A percentile compares a stretch with the other conserved stretches of the same genome.
phyloP scores from a whole-genome alignment of 129 eudicot genomes.

The Saussurea involucrata region DNA sequence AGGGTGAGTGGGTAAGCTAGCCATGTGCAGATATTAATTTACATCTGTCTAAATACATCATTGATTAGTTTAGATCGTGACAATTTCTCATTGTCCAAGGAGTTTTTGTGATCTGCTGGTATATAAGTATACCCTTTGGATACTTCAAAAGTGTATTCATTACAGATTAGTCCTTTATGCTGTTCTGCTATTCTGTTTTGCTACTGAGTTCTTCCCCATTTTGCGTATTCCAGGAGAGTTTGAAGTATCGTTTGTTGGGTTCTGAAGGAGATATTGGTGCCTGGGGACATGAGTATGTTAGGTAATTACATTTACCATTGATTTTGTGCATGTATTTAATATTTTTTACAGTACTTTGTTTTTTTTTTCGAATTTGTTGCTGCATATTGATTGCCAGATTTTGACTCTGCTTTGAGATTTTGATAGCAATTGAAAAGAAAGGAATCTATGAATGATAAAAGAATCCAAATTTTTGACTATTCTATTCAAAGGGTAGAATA shows the following conservation, averaged over 20 bases:
- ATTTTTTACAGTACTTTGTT: not conserved
- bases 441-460: not conserved
- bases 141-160: too few relatives aligned
- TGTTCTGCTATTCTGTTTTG: conserved; percentile 1
- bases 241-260: conserved; percentile 87
- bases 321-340: not conserved
- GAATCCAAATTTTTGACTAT: too few relatives aligned
- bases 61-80: too few relatives aligned
- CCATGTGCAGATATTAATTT: too few relatives aligned
- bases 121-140: too few relatives aligned
- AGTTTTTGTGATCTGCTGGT: too few relatives aligned
- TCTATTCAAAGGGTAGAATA: not conserved
- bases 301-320: conserved; percentile 41
- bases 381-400: not conserved
- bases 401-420: not conserved
- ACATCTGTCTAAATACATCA: too few relatives aligned
- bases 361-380: not conserved
- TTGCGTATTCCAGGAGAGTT: conserved; percentile 65
- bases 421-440: not conserved
- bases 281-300: conserved; percentile 99
- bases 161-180: too few relatives aligned
- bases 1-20: too few relatives aligned
- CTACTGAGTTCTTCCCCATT: conserved; percentile 5
- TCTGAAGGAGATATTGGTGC: conserved; percentile 98
- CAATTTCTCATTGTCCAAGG: too few relatives aligned